Conservation (phyloP, 1,284 basidiomycete genomes). For the Tremellales sp. region DNA sequence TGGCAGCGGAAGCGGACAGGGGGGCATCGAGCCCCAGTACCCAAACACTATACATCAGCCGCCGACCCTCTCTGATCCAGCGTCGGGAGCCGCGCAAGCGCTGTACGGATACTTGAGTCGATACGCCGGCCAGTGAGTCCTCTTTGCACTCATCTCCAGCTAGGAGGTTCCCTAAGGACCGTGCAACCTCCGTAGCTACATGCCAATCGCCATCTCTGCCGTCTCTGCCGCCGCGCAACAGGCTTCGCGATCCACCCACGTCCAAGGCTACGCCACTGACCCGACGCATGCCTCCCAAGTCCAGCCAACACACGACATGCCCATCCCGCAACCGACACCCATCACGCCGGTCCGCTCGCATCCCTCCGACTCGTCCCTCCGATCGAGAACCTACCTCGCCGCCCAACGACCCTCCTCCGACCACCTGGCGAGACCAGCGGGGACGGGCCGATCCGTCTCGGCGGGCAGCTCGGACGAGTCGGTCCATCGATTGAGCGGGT, state of each 20-base stretch:
- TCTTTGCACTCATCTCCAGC: neutral
- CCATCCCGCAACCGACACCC: constrained; percentile 27
- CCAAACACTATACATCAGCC: constrained; percentile 27
- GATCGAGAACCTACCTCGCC: constrained; percentile 24
- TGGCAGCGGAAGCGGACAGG: constrained; percentile 1
- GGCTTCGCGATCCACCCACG: neutral
- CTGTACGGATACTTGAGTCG: constrained; percentile 32
- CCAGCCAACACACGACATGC: constrained; percentile 30
- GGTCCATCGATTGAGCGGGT: constrained; percentile 19
- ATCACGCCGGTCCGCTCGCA: neutral
- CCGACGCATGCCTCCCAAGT: constrained; percentile 15
- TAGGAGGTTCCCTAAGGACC: neutral
- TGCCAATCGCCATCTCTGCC: constrained; percentile 41
- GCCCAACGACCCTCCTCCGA: constrained; percentile 5
- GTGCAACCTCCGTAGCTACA: constrained; percentile 25
- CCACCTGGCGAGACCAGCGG: too few species aligned
- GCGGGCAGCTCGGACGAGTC: too few species aligned
- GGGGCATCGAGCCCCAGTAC: constrained; percentile 1
- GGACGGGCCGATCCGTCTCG: too few species aligned
- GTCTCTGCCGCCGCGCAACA: constrained; percentile 28
- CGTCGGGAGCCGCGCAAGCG: constrained; percentile 40
- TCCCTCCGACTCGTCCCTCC: constrained; percentile 13
- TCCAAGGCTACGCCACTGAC: constrained; percentile 13
- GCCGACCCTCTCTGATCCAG: constrained; percentile 44
- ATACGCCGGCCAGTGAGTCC: constrained; percentile 42